Conservation (phyloP, 2,329 filamentous ascomycete genomes). For the Teratosphaeriaceae sp. region DNA sequence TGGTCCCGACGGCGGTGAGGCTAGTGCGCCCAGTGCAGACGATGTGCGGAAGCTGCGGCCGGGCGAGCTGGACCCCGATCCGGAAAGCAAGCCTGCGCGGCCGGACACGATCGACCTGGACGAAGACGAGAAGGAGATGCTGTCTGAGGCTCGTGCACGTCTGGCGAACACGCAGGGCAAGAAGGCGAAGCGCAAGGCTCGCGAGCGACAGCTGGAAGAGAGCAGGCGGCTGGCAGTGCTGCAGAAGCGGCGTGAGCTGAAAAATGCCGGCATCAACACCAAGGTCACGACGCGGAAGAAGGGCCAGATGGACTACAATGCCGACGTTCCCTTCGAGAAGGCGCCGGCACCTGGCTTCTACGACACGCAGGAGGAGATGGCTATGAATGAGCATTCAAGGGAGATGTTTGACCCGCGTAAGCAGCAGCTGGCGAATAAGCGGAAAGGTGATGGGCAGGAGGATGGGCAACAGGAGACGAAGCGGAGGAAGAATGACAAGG, state of each 20-base stretch:
- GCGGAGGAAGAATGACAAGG: conserved; percentile 82
- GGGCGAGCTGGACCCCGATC: conserved; percentile 94
- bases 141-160: conserved; percentile 93
- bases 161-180: conserved; percentile 97
- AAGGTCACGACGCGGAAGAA: conserved; percentile 87
- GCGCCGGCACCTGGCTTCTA: conserved; percentile 84
- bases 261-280: conserved; percentile 97
- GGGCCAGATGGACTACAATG: conserved; percentile 99
- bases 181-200: conserved; percentile 95
- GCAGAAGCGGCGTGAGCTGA: conserved; percentile 93
- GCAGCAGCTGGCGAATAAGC: conserved; percentile 82
- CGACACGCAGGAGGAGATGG: conserved; percentile 79
- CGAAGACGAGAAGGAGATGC: conserved; percentile 99
- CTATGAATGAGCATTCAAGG: conserved; percentile 74
- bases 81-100: conserved; percentile 89
- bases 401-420: conserved; percentile 87
- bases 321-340: conserved; percentile 96
- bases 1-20: conserved; percentile 80
- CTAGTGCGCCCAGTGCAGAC: conserved; percentile 80
- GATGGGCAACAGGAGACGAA: conserved; percentile 65
- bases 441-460: conserved; percentile 86
- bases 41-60: conserved; percentile 77
- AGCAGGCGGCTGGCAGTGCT: conserved; percentile 81
- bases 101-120: conserved; percentile 97
- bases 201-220: conserved; percentile 92